These are phyloP conservation scores for Cronartium ribicola DNA, from an alignment of 1,284 basidiomycete species.

Conservation along the genomic window DNA sequence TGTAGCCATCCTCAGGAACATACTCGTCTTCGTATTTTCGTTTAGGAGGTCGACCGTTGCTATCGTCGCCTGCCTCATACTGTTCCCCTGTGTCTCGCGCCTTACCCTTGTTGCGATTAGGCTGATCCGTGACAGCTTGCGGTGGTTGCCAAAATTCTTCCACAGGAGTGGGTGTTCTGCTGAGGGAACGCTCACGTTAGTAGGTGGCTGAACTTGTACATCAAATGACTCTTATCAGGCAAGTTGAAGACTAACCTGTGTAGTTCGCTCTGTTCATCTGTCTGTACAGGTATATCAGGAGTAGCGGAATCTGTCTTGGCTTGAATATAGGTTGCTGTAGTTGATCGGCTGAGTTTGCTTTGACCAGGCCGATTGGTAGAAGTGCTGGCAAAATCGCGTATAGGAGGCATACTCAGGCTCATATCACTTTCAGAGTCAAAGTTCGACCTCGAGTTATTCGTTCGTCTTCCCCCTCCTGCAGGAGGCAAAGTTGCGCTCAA, in stretches of 20 bases:
- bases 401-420: not conserved
- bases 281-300: constrained; percentile 32
- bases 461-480: constrained; percentile 24
- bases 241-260: not conserved
- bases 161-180: constrained; percentile 48
- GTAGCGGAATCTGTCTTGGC: constrained; percentile 17
- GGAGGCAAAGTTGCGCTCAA: not conserved
- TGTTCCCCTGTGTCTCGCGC: constrained; percentile 37
- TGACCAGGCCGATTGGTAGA: constrained; percentile 21
- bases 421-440: constrained; percentile 32
- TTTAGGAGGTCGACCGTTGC: constrained; percentile 44
- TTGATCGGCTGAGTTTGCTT: constrained; percentile 27
- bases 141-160: constrained; percentile 50
- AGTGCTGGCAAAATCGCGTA: constrained; percentile 9
- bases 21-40: constrained; percentile 43
- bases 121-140: constrained; percentile 46
- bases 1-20: constrained; percentile 45
- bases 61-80: constrained; percentile 36
- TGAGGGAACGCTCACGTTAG: constrained; percentile 46
- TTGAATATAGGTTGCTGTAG: constrained; percentile 13
- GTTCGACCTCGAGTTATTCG: constrained; percentile 39
- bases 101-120: constrained; percentile 43
- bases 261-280: not conserved
- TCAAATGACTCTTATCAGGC: not conserved
- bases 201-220: constrained; percentile 44